Base-by-base conservation (phyloP, 2,329 filamentous ascomycete genomes). In the Zalaria sp. region DNA sequence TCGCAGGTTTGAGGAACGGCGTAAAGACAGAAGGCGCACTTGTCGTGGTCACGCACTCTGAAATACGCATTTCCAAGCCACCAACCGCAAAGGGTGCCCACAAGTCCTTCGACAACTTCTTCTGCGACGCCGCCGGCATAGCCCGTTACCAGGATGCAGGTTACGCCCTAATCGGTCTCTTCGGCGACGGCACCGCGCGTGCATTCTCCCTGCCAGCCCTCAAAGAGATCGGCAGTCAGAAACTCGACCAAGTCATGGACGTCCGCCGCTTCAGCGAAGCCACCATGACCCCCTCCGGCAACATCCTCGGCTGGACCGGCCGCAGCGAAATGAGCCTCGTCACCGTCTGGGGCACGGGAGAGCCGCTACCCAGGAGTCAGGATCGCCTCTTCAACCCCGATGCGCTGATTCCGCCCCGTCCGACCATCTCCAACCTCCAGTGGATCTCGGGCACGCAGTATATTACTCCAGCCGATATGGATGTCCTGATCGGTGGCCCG, bases 381-480 rank as follows among this genome's bases (percentile, higher is more conserved):
- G 88, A 95, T 56, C 76, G 69, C 5, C 69, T 98, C 3, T 76
- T 84, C 60, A 94, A 96, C 56, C 79, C 83, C 0, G 71, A 83
- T 44, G 73, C 84, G 1, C 57, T 73, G 10, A 72, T 83, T 25
- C 89, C 88, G 2, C 72, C 85, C 8, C 77, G 91, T 2, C 91
- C 91, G 1, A 94, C 87, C 0, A 98, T 98, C 46, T 93, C 84
- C 18, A 94, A 93, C 53, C 63, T 98, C 32, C 87, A 96, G 62
- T 98, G 91, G 91, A 86, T 98, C 40, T 83, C 87, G 0, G 91
- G 91, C 3, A 96, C 89, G 1, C 89, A 95, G 60, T 83, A 93
- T 52, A 74, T 98, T 37, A 86, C 85, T 1, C 81, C 85, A 0
- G 71, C 79, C 2, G 91, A 98, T 53, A 77, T 98, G 54, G 91